Evolutionary conservation across 148 eudicot species (phyloP).

Genomic region (Chenopodium berlandieri): DNA sequence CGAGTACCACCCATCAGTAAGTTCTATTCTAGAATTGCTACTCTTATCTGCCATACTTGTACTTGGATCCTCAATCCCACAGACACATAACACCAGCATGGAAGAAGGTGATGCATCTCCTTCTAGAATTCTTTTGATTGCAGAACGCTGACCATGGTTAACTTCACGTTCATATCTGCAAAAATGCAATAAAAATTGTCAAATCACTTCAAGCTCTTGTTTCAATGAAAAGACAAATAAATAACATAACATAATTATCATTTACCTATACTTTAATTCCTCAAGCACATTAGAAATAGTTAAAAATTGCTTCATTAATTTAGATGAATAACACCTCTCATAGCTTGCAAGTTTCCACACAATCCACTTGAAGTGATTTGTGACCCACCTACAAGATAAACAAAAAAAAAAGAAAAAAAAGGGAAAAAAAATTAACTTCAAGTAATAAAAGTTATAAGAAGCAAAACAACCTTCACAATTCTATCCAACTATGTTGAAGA

Average conservation of each 20-base stretch:
- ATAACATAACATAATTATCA: not conserved
- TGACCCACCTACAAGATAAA: conserved; percentile 67
- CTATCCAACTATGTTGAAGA: not conserved
- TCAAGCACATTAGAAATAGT: conserved; percentile 68
- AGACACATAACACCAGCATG: conserved; percentile 73
- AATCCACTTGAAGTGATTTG: conserved; percentile 97
- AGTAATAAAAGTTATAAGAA: conserved; percentile 10
- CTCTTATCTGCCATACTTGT: conserved; percentile 31
- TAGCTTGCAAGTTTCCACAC: conserved; percentile 97
- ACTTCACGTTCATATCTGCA: conserved; percentile 93
- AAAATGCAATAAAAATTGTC: conserved; percentile 13
- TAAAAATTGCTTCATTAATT: conserved; percentile 44
- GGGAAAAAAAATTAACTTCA: not conserved
- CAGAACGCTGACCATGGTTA: conserved; percentile 87
- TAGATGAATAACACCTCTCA: conserved; percentile 69
- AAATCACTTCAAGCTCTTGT: conserved; percentile 9
- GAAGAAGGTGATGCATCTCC: conserved; percentile 89
- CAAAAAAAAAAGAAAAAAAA: conserved; percentile 10
- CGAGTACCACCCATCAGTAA: conserved; percentile 97
- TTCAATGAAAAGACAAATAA: not conserved
- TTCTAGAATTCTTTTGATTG: conserved; percentile 78
- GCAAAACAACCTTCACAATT: not conserved
- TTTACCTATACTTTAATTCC: conserved; percentile 80
- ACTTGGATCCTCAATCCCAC: conserved; percentile 45
- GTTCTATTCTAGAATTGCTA: conserved; percentile 45